A percentile compares a stretch with the other conserved stretches of the same genome.
Evolutionary conservation across 495 filamentous ascomycete species (phyloP).

Genomic region (Darksidea phi): DNA sequence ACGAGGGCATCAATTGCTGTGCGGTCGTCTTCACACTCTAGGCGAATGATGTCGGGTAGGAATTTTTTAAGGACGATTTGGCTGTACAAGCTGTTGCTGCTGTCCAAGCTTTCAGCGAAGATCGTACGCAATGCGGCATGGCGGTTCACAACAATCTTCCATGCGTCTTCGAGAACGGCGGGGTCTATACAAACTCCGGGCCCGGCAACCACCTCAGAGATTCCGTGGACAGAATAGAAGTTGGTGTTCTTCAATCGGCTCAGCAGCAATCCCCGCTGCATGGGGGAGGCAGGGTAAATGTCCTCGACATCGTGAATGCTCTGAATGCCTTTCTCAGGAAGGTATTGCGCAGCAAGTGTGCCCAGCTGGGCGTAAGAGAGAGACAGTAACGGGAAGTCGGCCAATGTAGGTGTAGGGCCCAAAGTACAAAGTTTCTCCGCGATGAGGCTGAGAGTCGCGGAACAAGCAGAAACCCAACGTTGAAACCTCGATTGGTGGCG

Average conservation of each 20-base stretch:
- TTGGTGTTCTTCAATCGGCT: slow-evolving; percentile 57
- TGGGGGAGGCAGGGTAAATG: slow-evolving; percentile 6
- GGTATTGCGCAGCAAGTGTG: neutral
- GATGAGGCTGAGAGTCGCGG: neutral
- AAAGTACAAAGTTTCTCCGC: neutral
- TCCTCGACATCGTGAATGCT: slow-evolving; percentile 3
- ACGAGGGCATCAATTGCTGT: slow-evolving; percentile 29
- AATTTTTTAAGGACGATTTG: slow-evolving; percentile 52
- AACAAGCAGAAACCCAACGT: slow-evolving; percentile 3
- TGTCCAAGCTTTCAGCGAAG: slow-evolving; percentile 54
- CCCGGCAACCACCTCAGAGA: slow-evolving; percentile 52
- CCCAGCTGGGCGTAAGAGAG: neutral
- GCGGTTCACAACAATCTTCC: slow-evolving; percentile 53
- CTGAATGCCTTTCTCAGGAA: slow-evolving; percentile 5
- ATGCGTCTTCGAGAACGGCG: slow-evolving; percentile 49
- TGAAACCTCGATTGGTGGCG: neutral
- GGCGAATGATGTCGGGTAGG: slow-evolving; percentile 32
- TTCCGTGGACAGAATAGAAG: slow-evolving; percentile 61
- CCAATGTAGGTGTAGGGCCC: neutral
- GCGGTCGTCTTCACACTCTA: slow-evolving; percentile 44
- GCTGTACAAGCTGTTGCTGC: slow-evolving; percentile 49
- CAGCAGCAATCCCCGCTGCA: slow-evolving; percentile 59
- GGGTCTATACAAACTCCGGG: slow-evolving; percentile 38
- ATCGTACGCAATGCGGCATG: slow-evolving; percentile 56
- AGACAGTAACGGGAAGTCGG: slow-evolving; percentile 6